These are phyloP conservation scores for Hordeum pubiflorum DNA, from an alignment of 202 grass and related monocot species.

Conservation along the genomic window DNA sequence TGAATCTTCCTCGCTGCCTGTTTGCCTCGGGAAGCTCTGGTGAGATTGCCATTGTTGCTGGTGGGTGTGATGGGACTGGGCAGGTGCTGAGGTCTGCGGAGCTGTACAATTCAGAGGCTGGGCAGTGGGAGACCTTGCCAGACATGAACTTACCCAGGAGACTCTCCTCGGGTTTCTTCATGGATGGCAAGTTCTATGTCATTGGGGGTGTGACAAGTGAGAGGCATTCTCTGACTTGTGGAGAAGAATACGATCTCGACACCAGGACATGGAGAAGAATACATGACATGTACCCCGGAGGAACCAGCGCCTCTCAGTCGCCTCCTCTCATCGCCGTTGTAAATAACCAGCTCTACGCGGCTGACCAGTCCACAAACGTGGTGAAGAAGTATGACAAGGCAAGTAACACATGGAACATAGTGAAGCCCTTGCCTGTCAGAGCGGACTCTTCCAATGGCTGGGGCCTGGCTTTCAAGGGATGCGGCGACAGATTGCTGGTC, in stretches of 20 bases:
- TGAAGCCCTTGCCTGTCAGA: conserved; percentile 67
- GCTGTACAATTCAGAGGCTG: conserved; percentile 76
- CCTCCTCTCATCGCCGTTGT: conserved; percentile 80
- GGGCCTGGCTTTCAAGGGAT: conserved; percentile 79
- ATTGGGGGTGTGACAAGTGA: conserved; percentile 73
- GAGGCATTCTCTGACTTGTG: conserved; percentile 62
- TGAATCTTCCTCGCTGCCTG: conserved; percentile 73
- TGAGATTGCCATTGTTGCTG: conserved; percentile 73
- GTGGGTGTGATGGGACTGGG: conserved; percentile 57
- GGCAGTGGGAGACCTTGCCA: conserved; percentile 60
- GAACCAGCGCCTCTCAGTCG: conserved; percentile 63
- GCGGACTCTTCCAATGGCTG: conserved; percentile 78
- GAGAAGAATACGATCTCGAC: conserved; percentile 70
- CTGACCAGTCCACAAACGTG: conserved; percentile 57
- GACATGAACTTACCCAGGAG: conserved; percentile 62
- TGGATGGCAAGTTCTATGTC: conserved; percentile 86
- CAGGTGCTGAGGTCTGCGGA: conserved; percentile 60
- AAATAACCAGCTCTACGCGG: conserved; percentile 84
- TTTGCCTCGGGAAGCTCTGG: conserved; percentile 68
- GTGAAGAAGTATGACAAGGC: conserved; percentile 88
- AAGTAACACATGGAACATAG: conserved; percentile 74
- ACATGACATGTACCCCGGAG: conserved; percentile 62
- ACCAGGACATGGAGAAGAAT: conserved; percentile 81
- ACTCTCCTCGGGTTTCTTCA: conserved; percentile 77
- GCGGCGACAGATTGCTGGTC: conserved; percentile 70